These are phyloP conservation scores for Artemisia tridentata DNA, from an alignment of 129 eudicot species.

Conservation along the genomic window DNA sequence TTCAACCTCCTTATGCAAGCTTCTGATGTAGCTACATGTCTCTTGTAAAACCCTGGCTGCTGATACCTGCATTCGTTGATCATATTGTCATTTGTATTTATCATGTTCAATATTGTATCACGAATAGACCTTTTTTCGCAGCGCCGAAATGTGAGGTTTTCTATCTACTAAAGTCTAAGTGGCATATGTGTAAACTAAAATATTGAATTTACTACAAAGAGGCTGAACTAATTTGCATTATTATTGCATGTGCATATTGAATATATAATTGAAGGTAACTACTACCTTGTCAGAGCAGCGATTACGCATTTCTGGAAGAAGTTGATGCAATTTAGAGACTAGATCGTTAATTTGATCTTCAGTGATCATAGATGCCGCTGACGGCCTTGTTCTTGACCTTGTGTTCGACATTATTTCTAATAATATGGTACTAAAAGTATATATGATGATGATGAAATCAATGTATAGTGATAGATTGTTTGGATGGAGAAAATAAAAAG, in stretches of 20 bases:
- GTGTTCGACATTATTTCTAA: constrained; percentile 60
- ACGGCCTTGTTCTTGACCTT: constrained; percentile 69
- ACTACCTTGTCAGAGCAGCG: constrained; percentile 74
- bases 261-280: background rate
- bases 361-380: constrained; percentile 43
- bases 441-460: no score
- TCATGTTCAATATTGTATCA: background rate
- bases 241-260: constrained; percentile 8
- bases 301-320: constrained; percentile 77
- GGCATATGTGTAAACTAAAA: no score
- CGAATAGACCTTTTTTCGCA: no score
- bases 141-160: no score
- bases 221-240: no score
- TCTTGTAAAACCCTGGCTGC: constrained; percentile 89
- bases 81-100: background rate
- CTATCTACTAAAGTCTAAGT: no score
- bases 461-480: no score
- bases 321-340: constrained; percentile 83
- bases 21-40: constrained; percentile 91
- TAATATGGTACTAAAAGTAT: no score
- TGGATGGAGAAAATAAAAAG: no score
- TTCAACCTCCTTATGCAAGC: constrained; percentile 78
- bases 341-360: constrained; percentile 90
- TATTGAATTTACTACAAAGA: no score
- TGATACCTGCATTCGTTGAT: constrained; percentile 43